Percentiles rank a stretch among this genome's conserved stretches.
phyloP scores from a whole-genome alignment of 352 stramenopile species.

The Phytophthora sp. region DNA sequence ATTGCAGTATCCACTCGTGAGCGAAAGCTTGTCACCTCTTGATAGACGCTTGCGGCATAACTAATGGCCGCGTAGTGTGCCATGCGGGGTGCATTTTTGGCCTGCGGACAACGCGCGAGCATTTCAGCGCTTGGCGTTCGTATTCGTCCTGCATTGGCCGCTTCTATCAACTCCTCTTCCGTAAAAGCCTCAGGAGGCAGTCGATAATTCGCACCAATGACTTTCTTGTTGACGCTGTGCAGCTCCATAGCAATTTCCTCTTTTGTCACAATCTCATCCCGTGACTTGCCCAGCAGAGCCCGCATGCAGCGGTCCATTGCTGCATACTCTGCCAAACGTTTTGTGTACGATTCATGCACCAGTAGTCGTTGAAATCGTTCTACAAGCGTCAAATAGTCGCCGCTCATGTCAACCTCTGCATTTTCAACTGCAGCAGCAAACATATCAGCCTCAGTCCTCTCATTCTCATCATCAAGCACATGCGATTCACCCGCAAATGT shows the following conservation, averaged over 20 bases:
- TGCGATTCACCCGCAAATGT: slow-evolving; percentile 62
- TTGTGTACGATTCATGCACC: slow-evolving; percentile 74
- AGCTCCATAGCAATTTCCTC: slow-evolving; percentile 69
- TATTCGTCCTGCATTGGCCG: slow-evolving; percentile 51
- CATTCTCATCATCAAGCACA: slow-evolving; percentile 45
- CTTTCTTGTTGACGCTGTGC: slow-evolving; percentile 32
- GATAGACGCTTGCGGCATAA: slow-evolving; percentile 59
- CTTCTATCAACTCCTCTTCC: slow-evolving; percentile 58
- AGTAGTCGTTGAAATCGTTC: slow-evolving; percentile 70
- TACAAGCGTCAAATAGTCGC: slow-evolving; percentile 71
- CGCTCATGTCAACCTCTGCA: slow-evolving; percentile 67
- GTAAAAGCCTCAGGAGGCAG: slow-evolving; percentile 72
- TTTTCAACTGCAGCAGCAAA: slow-evolving; percentile 42
- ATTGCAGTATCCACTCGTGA: slow-evolving; percentile 47
- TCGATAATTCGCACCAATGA: slow-evolving; percentile 33
- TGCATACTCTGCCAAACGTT: slow-evolving; percentile 62
- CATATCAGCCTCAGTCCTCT: slow-evolving; percentile 23
- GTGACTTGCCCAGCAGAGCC: slow-evolving; percentile 44
- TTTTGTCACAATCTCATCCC: slow-evolving; percentile 69
- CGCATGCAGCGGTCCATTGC: slow-evolving; percentile 71
- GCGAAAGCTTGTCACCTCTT: slow-evolving; percentile 65
- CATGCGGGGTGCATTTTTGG: slow-evolving; percentile 64
- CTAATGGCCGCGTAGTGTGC: slow-evolving; percentile 71
- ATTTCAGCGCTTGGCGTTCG: slow-evolving; percentile 54
- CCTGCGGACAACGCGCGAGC: slow-evolving; percentile 49